phyloP scores from a whole-genome alignment of 2,329 filamentous ascomycete genomes.

The Arthrinium phaeospermum region DNA sequence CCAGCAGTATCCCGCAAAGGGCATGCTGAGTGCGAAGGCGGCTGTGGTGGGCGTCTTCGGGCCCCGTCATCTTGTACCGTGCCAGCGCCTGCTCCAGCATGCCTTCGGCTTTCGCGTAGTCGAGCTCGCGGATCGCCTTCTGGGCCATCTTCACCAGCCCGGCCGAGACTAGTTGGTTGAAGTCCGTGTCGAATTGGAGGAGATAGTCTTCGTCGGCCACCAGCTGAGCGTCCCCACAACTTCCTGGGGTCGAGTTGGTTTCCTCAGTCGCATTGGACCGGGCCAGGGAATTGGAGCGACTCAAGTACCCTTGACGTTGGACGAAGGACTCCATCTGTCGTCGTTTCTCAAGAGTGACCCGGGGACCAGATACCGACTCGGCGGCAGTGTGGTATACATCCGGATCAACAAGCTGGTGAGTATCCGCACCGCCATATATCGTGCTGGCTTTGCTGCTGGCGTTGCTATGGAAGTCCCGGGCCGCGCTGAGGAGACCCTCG shows the following conservation, averaged over 20 bases:
- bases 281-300: neutral
- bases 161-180: neutral
- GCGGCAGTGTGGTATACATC: neutral
- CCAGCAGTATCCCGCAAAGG: neutral
- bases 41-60: neutral
- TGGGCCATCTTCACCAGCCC: neutral
- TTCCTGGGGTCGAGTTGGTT: neutral
- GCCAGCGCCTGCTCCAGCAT: neutral
- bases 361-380: neutral
- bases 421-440: neutral
- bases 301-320: neutral
- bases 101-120: neutral
- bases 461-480: neutral
- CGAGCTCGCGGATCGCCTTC: neutral
- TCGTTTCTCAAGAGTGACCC: neutral
- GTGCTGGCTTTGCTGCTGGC: neutral
- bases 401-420: rapidly evolving
- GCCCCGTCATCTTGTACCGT: neutral
- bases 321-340: neutral
- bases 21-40: neutral
- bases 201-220: neutral
- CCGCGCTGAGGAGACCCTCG: neutral
- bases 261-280: too few relatives aligned
- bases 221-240: neutral
- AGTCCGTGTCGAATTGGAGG: neutral